phyloP scores from a whole-genome alignment of 192 early-diverging fungal species.

The Physocladia obscura region DNA sequence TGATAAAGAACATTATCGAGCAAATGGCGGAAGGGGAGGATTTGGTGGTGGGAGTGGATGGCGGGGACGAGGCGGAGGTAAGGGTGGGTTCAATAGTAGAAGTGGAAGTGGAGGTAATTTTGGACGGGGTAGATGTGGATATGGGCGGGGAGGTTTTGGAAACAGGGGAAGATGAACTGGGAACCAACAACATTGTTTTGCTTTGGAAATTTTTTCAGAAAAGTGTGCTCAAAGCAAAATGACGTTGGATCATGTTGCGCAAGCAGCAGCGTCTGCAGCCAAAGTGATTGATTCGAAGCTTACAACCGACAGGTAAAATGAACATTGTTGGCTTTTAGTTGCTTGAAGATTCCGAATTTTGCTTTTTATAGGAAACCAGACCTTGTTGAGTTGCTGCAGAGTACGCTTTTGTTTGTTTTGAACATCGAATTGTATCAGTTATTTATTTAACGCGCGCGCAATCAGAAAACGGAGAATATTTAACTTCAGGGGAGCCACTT shows the following conservation, averaged over 20 bases:
- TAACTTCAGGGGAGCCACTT: neutral
- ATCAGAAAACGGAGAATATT: conserved; percentile 18
- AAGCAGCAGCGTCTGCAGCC: neutral
- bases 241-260: too few relatives aligned
- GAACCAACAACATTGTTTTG: neutral
- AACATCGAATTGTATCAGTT: neutral
- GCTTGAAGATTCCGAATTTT: neutral
- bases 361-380: neutral
- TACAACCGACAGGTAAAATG: neutral
- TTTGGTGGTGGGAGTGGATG: conserved; percentile 1
- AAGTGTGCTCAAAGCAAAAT: neutral
- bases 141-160: neutral
- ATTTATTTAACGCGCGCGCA: neutral
- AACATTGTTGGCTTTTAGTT: neutral
- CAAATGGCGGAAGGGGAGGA: neutral
- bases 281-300: conserved; percentile 18
- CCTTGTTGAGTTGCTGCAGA: neutral
- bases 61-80: neutral
- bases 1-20: neutral
- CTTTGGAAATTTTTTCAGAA: neutral
- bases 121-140: neutral
- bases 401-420: neutral
- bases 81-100: too few relatives aligned
- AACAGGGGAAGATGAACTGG: neutral
- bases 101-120: too few relatives aligned